Evolutionary conservation across 441 rosid species (phyloP).

Genomic region (Jatropha multifida): DNA sequence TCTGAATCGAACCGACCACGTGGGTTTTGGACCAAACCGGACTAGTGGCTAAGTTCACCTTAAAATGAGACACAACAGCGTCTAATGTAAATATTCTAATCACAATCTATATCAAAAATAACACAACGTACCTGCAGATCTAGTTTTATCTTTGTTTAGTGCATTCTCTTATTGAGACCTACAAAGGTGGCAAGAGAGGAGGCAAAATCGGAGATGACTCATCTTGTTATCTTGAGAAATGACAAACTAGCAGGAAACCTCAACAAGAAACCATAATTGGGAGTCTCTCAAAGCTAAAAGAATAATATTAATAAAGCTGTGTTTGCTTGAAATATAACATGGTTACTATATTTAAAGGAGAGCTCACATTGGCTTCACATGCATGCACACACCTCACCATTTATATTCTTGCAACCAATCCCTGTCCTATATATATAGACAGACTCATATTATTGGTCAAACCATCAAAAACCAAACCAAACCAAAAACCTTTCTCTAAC

Average conservation of each 20-base stretch:
- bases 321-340: background rate
- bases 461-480: slow-evolving; percentile 8
- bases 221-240: background rate
- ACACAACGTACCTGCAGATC: background rate
- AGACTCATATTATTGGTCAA: slow-evolving; percentile 8
- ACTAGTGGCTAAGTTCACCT: too few species aligned
- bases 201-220: background rate
- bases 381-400: too few species aligned
- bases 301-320: slow-evolving; percentile 13
- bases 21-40: too few species aligned
- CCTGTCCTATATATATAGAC: slow-evolving; percentile 21
- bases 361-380: slow-evolving; percentile 35
- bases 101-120: too few species aligned
- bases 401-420: too few species aligned
- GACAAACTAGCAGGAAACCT: slow-evolving; percentile 45
- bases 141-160: background rate
- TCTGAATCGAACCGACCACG: too few species aligned
- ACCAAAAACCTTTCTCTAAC: slow-evolving; percentile 5
- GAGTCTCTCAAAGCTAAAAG: background rate
- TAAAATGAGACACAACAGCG: too few species aligned
- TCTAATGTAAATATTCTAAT: too few species aligned
- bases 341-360: slow-evolving; percentile 19
- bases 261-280: background rate
- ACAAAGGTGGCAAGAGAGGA: background rate
- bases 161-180: background rate